A percentile compares a stretch with the other conserved stretches of the same genome.
These are phyloP conservation scores for Lathyrus aphaca DNA, from an alignment of 306 rosid genomes.

Conservation along the genomic window DNA sequence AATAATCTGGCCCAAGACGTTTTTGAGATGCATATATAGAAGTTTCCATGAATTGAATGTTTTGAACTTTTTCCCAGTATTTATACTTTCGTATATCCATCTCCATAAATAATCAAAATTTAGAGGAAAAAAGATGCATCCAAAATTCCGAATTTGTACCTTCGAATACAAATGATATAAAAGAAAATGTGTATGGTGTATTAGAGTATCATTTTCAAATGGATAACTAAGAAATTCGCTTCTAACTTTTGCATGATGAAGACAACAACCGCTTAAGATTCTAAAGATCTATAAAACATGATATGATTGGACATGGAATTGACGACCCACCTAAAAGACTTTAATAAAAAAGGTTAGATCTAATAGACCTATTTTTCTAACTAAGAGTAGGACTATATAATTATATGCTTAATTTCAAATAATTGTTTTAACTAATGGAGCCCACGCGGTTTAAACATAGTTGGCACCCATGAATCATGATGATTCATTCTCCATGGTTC, in stretches of 20 bases:
- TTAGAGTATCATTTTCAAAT: too few species aligned
- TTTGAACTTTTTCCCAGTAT: too few species aligned
- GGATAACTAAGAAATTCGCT: too few species aligned
- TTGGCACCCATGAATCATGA: conserved; percentile 84
- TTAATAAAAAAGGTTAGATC: conserved; percentile 38
- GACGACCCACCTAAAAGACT: conserved; percentile 85
- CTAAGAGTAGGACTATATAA: not conserved
- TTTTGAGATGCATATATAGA: too few species aligned
- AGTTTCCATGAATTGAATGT: too few species aligned
- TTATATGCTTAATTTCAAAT: not conserved
- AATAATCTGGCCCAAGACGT: too few species aligned
- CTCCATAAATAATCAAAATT: too few species aligned
- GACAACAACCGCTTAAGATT: conserved; percentile 67
- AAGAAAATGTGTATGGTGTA: too few species aligned
- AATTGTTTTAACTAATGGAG: conserved; percentile 40
- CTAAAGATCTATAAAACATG: conserved; percentile 60
- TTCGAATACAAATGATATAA: too few species aligned
- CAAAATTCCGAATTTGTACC: too few species aligned
- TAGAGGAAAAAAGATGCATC: too few species aligned
- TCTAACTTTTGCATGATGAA: not conserved
- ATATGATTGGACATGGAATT: conserved; percentile 73
- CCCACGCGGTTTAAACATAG: conserved; percentile 88
- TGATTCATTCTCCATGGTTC: conserved; percentile 57
- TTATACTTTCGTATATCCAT: too few species aligned
- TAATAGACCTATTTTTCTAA: conserved; percentile 34